Evolutionary conservation across 2,329 filamentous ascomycete genomes (phyloP).

Genomic region (Penicillium nordicum): DNA sequence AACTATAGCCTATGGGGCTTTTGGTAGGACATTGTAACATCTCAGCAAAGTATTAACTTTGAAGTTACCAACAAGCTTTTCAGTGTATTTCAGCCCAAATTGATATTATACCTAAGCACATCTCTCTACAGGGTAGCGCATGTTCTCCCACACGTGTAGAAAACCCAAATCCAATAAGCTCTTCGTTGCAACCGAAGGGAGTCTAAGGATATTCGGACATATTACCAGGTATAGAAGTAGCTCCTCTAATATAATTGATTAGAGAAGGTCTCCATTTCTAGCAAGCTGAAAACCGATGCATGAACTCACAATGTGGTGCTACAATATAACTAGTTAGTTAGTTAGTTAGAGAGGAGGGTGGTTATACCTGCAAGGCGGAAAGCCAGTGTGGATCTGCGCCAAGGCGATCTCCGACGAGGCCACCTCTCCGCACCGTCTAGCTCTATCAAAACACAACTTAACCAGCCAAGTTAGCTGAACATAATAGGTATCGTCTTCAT

Average conservation of each 20-base stretch:
- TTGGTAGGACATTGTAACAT: neutral
- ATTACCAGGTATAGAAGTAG: neutral
- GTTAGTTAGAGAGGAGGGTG: neutral
- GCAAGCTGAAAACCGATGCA: neutral
- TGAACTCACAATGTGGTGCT: neutral
- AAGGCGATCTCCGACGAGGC: slow-evolving; percentile 14
- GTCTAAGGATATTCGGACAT: neutral
- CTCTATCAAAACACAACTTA: slow-evolving; percentile 7
- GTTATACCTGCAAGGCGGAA: slow-evolving; percentile 1
- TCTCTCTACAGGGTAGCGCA: neutral
- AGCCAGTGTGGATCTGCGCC: slow-evolving; percentile 3
- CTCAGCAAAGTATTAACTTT: too few species aligned
- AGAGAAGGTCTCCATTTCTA: neutral
- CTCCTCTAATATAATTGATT: neutral
- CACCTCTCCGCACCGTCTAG: slow-evolving; percentile 20
- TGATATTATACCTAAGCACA: neutral
- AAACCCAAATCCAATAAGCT: neutral
- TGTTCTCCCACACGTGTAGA: neutral
- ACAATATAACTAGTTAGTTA: too few species aligned
- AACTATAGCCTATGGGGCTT: too few species aligned
- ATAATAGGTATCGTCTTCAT: neutral
- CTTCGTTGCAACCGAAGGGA: neutral
- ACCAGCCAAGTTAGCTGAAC: neutral
- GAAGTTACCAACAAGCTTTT: neutral
- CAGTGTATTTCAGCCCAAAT: too few species aligned